These are phyloP conservation scores for Serpula lacrymans DNA, from an alignment of 768 basidiomycete genomes.

Conservation along the genomic window DNA sequence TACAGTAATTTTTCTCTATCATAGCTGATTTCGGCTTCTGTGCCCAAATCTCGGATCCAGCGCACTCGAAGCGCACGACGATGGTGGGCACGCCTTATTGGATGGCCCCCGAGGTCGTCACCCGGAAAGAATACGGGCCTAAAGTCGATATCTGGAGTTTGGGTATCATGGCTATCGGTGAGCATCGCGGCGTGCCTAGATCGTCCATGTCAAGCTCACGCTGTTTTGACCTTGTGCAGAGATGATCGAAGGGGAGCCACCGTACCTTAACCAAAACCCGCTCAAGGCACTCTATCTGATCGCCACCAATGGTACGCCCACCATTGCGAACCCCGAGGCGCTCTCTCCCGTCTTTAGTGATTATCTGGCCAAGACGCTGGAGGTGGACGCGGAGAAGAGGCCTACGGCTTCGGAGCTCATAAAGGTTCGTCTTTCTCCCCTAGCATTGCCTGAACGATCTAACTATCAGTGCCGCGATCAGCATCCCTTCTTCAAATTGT, in stretches of 20 bases:
- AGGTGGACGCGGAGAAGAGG: slow-evolving; percentile 93
- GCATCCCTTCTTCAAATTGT: slow-evolving; percentile 87
- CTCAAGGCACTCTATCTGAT: slow-evolving; percentile 96
- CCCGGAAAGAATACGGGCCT: slow-evolving; percentile 94
- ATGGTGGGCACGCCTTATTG: slow-evolving; percentile 99
- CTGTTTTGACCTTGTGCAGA: slow-evolving; percentile 44
- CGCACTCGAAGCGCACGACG: slow-evolving; percentile 88
- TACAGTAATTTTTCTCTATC: slow-evolving; percentile 4
- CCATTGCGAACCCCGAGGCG: slow-evolving; percentile 86
- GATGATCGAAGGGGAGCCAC: slow-evolving; percentile 98
- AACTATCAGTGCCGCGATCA: slow-evolving; percentile 23
- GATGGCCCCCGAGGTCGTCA: slow-evolving; percentile 99
- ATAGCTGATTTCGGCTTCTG: slow-evolving; percentile 98
- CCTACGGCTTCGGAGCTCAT: slow-evolving; percentile 82
- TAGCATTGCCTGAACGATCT: slow-evolving; percentile 4
- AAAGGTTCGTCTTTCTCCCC: slow-evolving; percentile 45
- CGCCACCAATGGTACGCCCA: slow-evolving; percentile 96
- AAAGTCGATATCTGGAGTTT: slow-evolving; percentile 99
- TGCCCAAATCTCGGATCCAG: slow-evolving; percentile 90
- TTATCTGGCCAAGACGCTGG: slow-evolving; percentile 83
- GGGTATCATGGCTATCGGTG: slow-evolving; percentile 95
- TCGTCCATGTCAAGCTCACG: neutral
- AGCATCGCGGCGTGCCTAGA: slow-evolving; percentile 17
- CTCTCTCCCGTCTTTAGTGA: slow-evolving; percentile 80
- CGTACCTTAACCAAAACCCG: slow-evolving; percentile 95